phyloP scores from a whole-genome alignment of 768 basidiomycete species.

The Phylloporus arenicola region DNA sequence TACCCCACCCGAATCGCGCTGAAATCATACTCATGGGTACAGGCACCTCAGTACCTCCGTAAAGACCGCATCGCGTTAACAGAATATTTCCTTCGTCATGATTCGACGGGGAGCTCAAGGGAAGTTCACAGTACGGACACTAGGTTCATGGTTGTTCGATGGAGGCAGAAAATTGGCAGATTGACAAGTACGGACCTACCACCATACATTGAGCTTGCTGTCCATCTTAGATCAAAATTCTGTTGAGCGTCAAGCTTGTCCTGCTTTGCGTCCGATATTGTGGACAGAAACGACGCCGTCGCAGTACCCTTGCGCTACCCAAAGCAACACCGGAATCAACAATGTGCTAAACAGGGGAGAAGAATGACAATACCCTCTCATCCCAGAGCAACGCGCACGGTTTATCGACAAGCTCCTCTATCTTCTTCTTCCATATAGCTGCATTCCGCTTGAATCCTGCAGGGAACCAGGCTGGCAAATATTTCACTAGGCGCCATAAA shows the following conservation, averaged over 20 bases:
- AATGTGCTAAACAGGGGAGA: not conserved
- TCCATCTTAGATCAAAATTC: conserved; percentile 72
- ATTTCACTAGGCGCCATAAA: conserved; percentile 33
- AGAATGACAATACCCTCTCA: conserved; percentile 41
- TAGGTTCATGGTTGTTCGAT: conserved; percentile 28
- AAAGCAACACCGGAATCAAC: not conserved
- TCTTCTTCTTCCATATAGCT: conserved; percentile 52
- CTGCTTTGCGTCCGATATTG: conserved; percentile 41
- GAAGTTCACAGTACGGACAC: conserved; percentile 54
- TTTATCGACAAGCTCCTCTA: conserved; percentile 58
- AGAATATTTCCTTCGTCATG: conserved; percentile 14
- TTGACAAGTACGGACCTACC: conserved; percentile 23
- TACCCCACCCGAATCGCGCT: too few relatives aligned
- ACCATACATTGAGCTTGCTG: conserved; percentile 78
- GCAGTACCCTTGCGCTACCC: conserved; percentile 34
- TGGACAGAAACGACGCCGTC: conserved; percentile 40
- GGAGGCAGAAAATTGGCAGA: not conserved
- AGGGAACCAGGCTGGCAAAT: conserved; percentile 63
- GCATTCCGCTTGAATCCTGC: conserved; percentile 62
- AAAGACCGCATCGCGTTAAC: conserved; percentile 44
- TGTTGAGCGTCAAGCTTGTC: conserved; percentile 26
- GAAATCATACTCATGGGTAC: conserved; percentile 49
- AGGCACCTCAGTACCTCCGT: conserved; percentile 47
- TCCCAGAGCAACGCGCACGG: conserved; percentile 57
- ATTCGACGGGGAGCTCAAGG: not conserved